phyloP scores from a whole-genome alignment of 352 stramenopile species.

The Phytophthora rubi region DNA sequence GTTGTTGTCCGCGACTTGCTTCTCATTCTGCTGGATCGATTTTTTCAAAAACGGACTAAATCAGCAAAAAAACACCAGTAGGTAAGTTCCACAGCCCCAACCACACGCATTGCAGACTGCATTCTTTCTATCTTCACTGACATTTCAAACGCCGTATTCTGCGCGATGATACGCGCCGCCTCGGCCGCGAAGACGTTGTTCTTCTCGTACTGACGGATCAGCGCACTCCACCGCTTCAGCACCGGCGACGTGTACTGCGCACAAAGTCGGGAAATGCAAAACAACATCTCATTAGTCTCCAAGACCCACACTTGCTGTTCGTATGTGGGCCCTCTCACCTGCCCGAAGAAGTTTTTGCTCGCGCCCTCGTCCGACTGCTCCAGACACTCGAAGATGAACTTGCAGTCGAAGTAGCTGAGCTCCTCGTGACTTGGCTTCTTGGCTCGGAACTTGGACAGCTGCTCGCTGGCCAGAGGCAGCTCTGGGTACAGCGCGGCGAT shows the following conservation, averaged over 20 bases:
- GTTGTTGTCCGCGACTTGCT: slow-evolving; percentile 82
- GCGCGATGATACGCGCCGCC: slow-evolving; percentile 69
- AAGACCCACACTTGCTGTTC: neutral
- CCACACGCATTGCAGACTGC: neutral
- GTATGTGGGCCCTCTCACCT: slow-evolving; percentile 35
- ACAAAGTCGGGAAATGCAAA: slow-evolving; percentile 2
- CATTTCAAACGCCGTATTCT: slow-evolving; percentile 85
- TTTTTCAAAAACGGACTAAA: slow-evolving; percentile 79
- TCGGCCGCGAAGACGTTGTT: slow-evolving; percentile 82
- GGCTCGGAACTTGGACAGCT: slow-evolving; percentile 50
- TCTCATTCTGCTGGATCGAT: slow-evolving; percentile 81
- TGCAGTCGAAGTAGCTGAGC: slow-evolving; percentile 83
- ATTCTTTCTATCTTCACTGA: slow-evolving; percentile 24
- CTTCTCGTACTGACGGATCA: slow-evolving; percentile 80
- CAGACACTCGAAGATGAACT: slow-evolving; percentile 63
- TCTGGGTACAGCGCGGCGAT: slow-evolving; percentile 60
- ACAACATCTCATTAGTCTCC: slow-evolving; percentile 1
- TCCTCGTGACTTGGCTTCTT: slow-evolving; percentile 64
- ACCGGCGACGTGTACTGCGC: slow-evolving; percentile 76
- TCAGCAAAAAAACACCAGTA: slow-evolving; percentile 3
- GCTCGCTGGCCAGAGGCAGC: slow-evolving; percentile 53
- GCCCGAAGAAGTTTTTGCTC: slow-evolving; percentile 80
- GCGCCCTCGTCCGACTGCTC: slow-evolving; percentile 64
- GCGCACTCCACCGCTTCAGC: slow-evolving; percentile 70
- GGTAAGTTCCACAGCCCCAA: neutral